Conservation (phyloP, 768 basidiomycete species). For the Russula sp. region DNA sequence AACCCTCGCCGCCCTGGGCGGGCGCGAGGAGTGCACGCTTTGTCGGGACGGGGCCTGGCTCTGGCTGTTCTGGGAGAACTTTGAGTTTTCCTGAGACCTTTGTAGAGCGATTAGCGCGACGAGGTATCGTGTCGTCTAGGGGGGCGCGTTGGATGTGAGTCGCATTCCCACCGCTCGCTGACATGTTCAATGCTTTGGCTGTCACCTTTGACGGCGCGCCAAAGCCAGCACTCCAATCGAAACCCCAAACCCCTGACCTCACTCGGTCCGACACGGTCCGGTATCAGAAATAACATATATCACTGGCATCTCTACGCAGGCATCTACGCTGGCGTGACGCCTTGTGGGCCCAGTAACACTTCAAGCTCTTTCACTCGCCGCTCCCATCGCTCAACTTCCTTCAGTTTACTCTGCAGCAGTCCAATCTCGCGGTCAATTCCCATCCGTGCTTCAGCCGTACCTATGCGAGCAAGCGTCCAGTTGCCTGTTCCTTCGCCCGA, state of each 20-base stretch:
- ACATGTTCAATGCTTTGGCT: neutral
- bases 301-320: neutral
- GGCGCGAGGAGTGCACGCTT: slow-evolving; percentile 24
- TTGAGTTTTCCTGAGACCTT: slow-evolving; percentile 84
- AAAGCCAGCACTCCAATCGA: no score
- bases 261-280: slow-evolving; percentile 5
- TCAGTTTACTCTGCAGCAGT: slow-evolving; percentile 56
- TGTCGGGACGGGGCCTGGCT: slow-evolving; percentile 33
- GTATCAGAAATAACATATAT: no score
- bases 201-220: neutral
- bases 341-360: slow-evolving; percentile 36
- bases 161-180: neutral
- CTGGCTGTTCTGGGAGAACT: slow-evolving; percentile 81
- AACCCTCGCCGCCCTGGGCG: slow-evolving; percentile 29
- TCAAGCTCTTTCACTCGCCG: slow-evolving; percentile 58
- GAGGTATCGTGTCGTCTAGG: slow-evolving; percentile 45
- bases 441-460: slow-evolving; percentile 68
- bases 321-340: neutral
- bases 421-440: slow-evolving; percentile 72
- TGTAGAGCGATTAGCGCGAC: slow-evolving; percentile 73
- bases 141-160: slow-evolving; percentile 1
- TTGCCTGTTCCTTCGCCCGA: slow-evolving; percentile 61
- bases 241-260: neutral
- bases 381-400: slow-evolving; percentile 73
- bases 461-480: slow-evolving; percentile 68